Percentiles rank a stretch among this genome's conserved stretches.
Evolutionary conservation across 192 early-diverging fungal species (phyloP).

Genomic region (Chytriomyces sp.): DNA sequence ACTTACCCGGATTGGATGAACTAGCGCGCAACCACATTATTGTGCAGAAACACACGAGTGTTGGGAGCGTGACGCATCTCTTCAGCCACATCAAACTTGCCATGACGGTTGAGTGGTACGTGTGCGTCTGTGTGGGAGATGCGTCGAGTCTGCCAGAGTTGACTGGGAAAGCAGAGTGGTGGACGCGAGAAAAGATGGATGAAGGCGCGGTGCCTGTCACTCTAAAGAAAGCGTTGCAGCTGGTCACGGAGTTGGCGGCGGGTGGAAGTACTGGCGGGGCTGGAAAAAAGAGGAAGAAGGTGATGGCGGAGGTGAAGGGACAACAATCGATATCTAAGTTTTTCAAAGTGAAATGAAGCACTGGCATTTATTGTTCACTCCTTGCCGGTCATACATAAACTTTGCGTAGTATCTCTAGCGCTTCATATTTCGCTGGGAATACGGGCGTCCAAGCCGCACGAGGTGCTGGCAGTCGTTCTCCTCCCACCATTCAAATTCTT

Average conservation of each 20-base stretch:
- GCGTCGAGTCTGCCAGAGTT: too few species aligned
- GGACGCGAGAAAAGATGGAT: conserved; percentile 44
- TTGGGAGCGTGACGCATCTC: conserved; percentile 61
- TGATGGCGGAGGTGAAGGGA: background rate
- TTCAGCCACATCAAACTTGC: conserved; percentile 66
- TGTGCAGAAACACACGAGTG: too few species aligned
- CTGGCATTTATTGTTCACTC: too few species aligned
- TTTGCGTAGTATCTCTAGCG: too few species aligned
- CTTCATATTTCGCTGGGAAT: too few species aligned
- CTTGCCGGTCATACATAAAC: too few species aligned
- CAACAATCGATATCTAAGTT: conserved; percentile 4
- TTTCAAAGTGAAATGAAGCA: background rate
- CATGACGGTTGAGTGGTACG: conserved; percentile 37
- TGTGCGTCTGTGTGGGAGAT: too few species aligned
- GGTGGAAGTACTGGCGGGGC: background rate
- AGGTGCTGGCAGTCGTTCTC: too few species aligned
- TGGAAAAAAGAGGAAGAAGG: background rate
- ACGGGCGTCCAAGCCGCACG: too few species aligned
- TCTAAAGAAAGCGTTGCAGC: conserved; percentile 56
- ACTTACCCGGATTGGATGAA: too few species aligned
- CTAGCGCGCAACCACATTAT: too few species aligned
- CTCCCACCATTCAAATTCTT: too few species aligned
- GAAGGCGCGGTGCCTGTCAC: conserved; percentile 59
- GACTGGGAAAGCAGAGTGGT: conserved; percentile 39
- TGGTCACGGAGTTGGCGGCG: conserved; percentile 42